Conservation (phyloP, 352 stramenopile genomes). For the Phytophthora palmivora region DNA sequence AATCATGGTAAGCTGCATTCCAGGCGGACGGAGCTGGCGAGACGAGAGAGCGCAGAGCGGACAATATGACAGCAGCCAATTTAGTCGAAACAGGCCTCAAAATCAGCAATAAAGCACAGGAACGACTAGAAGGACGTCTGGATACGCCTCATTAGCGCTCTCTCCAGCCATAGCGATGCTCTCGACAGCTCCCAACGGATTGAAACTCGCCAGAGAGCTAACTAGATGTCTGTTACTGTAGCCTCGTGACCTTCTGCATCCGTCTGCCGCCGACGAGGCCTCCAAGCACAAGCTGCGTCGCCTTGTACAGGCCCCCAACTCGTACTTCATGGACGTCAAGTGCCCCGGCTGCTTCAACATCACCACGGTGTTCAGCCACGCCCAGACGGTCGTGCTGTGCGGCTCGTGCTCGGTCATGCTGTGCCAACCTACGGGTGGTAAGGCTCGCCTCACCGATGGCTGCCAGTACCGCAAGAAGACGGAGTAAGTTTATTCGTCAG, state of each 20-base stretch:
- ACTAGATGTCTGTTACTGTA: slow-evolving; percentile 30
- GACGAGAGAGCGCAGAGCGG: slow-evolving; percentile 3
- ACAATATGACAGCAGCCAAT: no score
- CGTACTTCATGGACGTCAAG: slow-evolving; percentile 99
- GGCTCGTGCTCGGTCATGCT: slow-evolving; percentile 98
- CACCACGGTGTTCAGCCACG: slow-evolving; percentile 99
- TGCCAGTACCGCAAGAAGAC: slow-evolving; percentile 99
- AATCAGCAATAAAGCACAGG: slow-evolving; percentile 2
- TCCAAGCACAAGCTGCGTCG: slow-evolving; percentile 99
- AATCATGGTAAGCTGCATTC: slow-evolving; percentile 72
- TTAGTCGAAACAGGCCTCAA: no score
- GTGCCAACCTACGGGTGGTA: slow-evolving; percentile 98
- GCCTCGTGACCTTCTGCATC: slow-evolving; percentile 97
- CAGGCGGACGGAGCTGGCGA: not conserved
- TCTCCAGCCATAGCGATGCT: slow-evolving; percentile 1
- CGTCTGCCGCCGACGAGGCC: slow-evolving; percentile 94
- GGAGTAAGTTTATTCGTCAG: slow-evolving; percentile 90
- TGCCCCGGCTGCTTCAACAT: slow-evolving; percentile 99
- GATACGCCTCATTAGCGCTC: not conserved
- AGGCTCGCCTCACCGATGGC: slow-evolving; percentile 98
- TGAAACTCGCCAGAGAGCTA: slow-evolving; percentile 12
- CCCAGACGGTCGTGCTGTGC: slow-evolving; percentile 98
- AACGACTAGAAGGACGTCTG: not conserved
- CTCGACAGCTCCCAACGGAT: not conserved
- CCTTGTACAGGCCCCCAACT: slow-evolving; percentile 99